phyloP scores from a whole-genome alignment of 495 filamentous ascomycete species.

The Hypoxylon lienhwacheense region DNA sequence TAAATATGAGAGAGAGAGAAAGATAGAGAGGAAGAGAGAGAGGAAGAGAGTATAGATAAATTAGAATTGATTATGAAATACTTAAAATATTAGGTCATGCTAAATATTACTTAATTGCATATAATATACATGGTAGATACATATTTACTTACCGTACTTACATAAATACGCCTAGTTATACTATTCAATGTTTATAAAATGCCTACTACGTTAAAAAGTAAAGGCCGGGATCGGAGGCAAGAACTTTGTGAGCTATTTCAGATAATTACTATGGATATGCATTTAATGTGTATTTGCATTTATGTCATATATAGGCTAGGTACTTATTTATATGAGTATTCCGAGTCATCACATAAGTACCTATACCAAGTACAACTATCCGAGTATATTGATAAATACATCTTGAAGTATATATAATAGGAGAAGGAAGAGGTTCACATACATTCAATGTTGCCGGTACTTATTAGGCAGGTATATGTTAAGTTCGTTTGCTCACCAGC shows the following conservation, averaged over 20 bases:
- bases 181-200: too few relatives aligned
- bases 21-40: neutral
- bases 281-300: too few relatives aligned
- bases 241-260: constrained; percentile 9
- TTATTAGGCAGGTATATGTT: neutral
- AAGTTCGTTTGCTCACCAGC: constrained; percentile 69
- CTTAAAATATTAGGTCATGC: too few relatives aligned
- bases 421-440: too few relatives aligned
- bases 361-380: too few relatives aligned
- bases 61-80: neutral
- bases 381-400: too few relatives aligned
- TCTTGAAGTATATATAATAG: neutral
- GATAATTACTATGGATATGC: neutral
- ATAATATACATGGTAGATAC: too few relatives aligned
- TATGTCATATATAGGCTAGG: neutral
- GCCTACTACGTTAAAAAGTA: neutral
- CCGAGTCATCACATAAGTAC: too few relatives aligned
- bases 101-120: too few relatives aligned
- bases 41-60: neutral
- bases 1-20: neutral
- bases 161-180: too few relatives aligned
- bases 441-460: too few relatives aligned
- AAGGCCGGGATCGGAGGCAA: constrained; percentile 34
- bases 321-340: neutral
- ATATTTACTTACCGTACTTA: too few relatives aligned